Evolutionary conservation across 495 filamentous ascomycete species (phyloP).

Genomic region (Xylaria sp.): DNA sequence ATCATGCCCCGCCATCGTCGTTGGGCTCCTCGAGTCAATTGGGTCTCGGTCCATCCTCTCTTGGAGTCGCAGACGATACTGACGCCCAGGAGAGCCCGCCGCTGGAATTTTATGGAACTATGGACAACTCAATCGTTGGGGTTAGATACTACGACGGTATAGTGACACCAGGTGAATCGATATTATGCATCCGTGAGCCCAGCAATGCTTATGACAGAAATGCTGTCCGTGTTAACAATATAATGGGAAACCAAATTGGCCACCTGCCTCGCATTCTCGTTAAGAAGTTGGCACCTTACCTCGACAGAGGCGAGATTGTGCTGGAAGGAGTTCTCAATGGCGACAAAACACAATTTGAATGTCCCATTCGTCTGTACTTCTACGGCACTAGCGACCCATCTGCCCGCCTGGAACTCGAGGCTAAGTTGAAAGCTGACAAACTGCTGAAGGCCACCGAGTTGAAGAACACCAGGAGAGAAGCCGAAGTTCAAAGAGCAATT

Average conservation of each 20-base stretch:
- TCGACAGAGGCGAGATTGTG: constrained; percentile 59
- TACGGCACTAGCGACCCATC: constrained; percentile 68
- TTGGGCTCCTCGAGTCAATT: constrained; percentile 27
- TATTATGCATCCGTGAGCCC: constrained; percentile 72
- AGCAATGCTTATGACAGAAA: constrained; percentile 76
- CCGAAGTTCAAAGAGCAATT: constrained; percentile 49
- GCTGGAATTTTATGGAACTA: constrained; percentile 60
- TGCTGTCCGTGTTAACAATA: constrained; percentile 82
- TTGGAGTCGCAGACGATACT: constrained; percentile 14
- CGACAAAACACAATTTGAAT: constrained; percentile 67
- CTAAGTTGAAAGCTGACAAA: constrained; percentile 66
- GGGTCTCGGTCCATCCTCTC: not conserved
- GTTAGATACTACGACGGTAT: constrained; percentile 77
- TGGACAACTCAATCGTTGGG: constrained; percentile 77
- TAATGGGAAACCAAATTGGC: constrained; percentile 79
- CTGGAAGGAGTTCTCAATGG: constrained; percentile 74
- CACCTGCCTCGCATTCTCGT: constrained; percentile 74
- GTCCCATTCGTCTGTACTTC: constrained; percentile 70
- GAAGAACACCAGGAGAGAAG: constrained; percentile 58
- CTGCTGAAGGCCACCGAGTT: constrained; percentile 55
- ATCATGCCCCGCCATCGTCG: constrained; percentile 15
- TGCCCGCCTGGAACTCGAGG: constrained; percentile 59
- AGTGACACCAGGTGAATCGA: constrained; percentile 74
- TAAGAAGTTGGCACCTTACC: constrained; percentile 73
- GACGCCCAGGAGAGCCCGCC: not conserved